phyloP scores from a whole-genome alignment of 305 asterid genomes.

The Rubia tinctorum region DNA sequence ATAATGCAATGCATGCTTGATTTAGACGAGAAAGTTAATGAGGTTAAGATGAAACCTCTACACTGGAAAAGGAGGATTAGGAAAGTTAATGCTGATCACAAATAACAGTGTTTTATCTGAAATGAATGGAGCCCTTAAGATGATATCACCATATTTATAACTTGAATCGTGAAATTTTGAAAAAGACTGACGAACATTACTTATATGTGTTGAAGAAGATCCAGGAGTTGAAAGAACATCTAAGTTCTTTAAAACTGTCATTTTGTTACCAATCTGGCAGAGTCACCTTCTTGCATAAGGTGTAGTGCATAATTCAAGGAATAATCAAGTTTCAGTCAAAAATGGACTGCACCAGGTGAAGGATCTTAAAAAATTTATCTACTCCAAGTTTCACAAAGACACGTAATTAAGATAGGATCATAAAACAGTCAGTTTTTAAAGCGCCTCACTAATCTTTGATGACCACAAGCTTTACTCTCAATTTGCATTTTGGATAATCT shows the following conservation, averaged over 20 bases:
- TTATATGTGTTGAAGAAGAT: constrained; percentile 3
- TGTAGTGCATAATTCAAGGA: neutral
- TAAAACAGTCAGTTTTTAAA: neutral
- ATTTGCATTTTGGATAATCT: neutral
- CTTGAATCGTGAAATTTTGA: too few species aligned
- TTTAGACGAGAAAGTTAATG: neutral
- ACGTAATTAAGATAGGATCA: neutral
- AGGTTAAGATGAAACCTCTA: neutral
- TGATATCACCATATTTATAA: neutral
- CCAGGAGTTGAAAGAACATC: constrained; percentile 1
- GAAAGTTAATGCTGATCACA: neutral
- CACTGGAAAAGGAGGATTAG: neutral
- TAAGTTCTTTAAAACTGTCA: neutral
- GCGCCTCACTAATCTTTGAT: neutral
- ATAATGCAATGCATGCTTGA: neutral
- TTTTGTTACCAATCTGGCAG: neutral
- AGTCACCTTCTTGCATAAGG: neutral
- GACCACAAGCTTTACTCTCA: neutral
- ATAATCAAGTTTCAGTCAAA: neutral
- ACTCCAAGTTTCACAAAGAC: neutral
- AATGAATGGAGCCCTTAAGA: neutral
- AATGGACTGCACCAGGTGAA: neutral
- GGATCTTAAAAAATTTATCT: neutral
- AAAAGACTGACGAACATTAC: neutral
- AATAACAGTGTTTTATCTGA: neutral